Conservation (phyloP, 345 rosid genomes). For the Eucalyptus grandis region DNA sequence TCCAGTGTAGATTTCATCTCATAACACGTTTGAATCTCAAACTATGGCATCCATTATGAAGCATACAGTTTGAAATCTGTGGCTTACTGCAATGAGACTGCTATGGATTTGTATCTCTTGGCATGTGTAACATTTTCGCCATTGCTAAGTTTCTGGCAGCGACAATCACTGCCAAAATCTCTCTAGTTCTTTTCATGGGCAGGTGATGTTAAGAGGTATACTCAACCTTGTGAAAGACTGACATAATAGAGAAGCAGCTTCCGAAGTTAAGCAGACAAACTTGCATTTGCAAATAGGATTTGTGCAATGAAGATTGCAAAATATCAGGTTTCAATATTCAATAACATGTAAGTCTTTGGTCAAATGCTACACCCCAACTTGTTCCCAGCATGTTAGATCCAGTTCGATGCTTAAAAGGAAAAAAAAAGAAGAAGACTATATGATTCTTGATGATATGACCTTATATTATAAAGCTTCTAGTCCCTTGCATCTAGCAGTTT, state of each 20-base stretch:
- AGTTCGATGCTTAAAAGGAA: not conserved
- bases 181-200: not conserved
- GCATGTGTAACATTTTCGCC: not conserved
- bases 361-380: not conserved
- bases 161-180: not conserved
- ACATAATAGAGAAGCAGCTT: not conserved
- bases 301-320: not conserved
- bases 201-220: not conserved
- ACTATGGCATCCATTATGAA: not conserved
- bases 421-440: not conserved
- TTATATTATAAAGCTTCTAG: not conserved
- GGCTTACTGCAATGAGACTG: not conserved
- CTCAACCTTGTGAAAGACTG: rapidly evolving
- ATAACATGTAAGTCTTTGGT: not conserved
- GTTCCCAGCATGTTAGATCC: not conserved
- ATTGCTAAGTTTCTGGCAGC: not conserved
- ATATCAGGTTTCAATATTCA: not conserved
- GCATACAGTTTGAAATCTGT: not conserved
- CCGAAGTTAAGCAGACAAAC: not conserved
- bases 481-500: not conserved
- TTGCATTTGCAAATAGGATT: not conserved
- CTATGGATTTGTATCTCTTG: not conserved
- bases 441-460: not conserved
- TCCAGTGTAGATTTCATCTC: not conserved
- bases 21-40: not conserved